A percentile compares a stretch with the other conserved stretches of the same genome.
Conservation (phyloP, 2,329 filamentous ascomycete genomes). For the Lecanicillium sp. region DNA sequence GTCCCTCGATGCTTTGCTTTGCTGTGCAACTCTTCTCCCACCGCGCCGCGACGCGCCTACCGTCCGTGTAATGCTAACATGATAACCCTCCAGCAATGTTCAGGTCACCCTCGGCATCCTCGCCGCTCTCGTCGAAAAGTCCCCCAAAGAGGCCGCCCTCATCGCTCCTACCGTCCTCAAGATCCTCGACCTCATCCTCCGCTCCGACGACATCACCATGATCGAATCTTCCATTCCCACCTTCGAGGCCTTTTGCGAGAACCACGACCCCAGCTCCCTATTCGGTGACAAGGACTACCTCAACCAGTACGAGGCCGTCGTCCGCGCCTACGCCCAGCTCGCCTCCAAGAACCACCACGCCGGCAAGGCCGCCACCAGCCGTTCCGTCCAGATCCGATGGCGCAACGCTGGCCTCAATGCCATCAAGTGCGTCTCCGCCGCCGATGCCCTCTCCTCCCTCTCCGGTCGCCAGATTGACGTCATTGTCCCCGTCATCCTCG, state of each 20-base stretch:
- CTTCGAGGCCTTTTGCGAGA: conserved; percentile 80
- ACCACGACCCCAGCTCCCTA: conserved; percentile 81
- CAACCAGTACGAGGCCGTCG: conserved; percentile 73
- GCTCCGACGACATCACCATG: conserved; percentile 84
- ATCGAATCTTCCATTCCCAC: conserved; percentile 83
- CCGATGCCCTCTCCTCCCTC: conserved; percentile 70
- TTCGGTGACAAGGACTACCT: conserved; percentile 82
- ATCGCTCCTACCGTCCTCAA: conserved; percentile 81
- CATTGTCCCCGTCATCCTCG: conserved; percentile 77
- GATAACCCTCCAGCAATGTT: conserved; percentile 63
- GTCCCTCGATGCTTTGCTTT: background rate
- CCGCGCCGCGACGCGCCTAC: too few species aligned
- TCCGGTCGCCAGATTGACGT: conserved; percentile 69
- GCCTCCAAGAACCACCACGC: conserved; percentile 57
- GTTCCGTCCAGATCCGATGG: conserved; percentile 73
- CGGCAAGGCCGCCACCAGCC: conserved; percentile 53
- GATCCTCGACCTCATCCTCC: conserved; percentile 75
- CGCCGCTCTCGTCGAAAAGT: conserved; percentile 85
- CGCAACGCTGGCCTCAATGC: conserved; percentile 68
- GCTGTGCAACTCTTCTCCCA: background rate
- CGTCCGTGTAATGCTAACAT: conserved; percentile 14
- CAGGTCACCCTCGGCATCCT: conserved; percentile 93
- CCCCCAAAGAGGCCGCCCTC: conserved; percentile 81
- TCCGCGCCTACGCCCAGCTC: conserved; percentile 72
- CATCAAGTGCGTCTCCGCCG: conserved; percentile 72